Evolutionary conservation across 2,329 filamentous ascomycete species (phyloP), one percentile per base, ranked within the genome.

Genomic region (Fusarium cyanostomum): DNA sequence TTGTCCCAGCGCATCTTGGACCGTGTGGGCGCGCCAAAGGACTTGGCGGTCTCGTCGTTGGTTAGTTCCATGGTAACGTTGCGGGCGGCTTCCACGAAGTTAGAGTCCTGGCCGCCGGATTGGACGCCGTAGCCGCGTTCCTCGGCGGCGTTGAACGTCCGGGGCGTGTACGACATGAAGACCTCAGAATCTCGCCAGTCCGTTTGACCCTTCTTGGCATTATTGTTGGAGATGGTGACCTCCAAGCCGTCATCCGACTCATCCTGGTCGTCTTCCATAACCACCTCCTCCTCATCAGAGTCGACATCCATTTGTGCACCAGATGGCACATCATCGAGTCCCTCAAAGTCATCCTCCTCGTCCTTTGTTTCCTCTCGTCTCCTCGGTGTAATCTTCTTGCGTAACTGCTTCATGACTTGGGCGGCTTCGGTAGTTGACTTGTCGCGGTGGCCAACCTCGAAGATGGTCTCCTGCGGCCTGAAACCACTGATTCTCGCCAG

Each of bases 101-200:
- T 94, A 52, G 85, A 82, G 68, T 82, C 84, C 55, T 90, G 89
- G 9, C 86, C 87, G 45, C 92, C 92, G 0, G 92, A 91, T 77
- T 96, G 92, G 15, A 99, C 93, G 64, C 94, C 93, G 78, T 99
- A 99, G 11, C 89, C 95, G 52, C 92, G 90, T 74, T 97, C 93
- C 78, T 98, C 94, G 49, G 90, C 92, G 5, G 90, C 83, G 75
- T 94, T 95, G 69, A 86, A 85, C 37, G 88, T 88, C 61, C 91
- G 89, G 0, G 95, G 95, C 2, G 88, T 92, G 82, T 99, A 99
- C 9, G 92, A 91, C 93, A 99, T 98, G 87, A 96, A 99, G 69
- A 95, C 87, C 39, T 97, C 94, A 0, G 89, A 85, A 74, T 97
- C 94, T 73, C 92, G 88, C 84, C 88, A 97, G 41, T 88, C 85